phyloP scores from a whole-genome alignment of 176 grass and related monocot species.

The Olyra latifolia region DNA sequence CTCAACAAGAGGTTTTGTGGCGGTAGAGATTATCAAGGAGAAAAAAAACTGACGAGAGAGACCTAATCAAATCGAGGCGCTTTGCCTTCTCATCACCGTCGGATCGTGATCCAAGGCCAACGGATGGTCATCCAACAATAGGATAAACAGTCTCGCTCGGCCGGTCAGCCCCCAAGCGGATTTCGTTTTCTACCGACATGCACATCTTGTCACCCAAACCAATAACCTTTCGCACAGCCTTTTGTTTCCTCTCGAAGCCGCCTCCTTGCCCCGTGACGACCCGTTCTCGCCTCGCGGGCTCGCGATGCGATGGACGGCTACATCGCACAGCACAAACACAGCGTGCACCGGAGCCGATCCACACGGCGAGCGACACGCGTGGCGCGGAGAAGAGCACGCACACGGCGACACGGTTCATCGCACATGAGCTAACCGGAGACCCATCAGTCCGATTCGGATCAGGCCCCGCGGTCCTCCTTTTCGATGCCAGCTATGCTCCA shows the following conservation, averaged over 20 bases:
- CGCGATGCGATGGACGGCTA: not conserved
- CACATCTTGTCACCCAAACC: not conserved
- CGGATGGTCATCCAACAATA: not conserved
- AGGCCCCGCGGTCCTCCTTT: not conserved
- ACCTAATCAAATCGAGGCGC: not conserved
- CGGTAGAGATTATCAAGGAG: too few species aligned
- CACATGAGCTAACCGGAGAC: not conserved
- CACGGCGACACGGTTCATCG: conserved; percentile 3
- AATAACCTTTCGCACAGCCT: not conserved
- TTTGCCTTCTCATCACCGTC: not conserved
- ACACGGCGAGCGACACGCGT: not conserved
- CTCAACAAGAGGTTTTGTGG: too few species aligned
- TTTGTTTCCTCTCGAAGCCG: not conserved
- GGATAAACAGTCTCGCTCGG: not conserved
- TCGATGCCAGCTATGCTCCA: conserved; percentile 19
- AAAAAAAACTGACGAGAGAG: too few species aligned
- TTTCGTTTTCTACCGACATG: not conserved
- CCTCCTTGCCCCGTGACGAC: not conserved
- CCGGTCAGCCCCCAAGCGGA: not conserved
- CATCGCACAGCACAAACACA: not conserved
- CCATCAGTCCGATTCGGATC: conserved; percentile 27
- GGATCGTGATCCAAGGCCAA: not conserved
- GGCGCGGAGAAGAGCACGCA: not conserved
- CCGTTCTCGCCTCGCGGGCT: not conserved
- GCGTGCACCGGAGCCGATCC: not conserved